Evolutionary conservation across 169 alveolate species (phyloP).

Genomic region (Cryptosporidium baileyi): DNA sequence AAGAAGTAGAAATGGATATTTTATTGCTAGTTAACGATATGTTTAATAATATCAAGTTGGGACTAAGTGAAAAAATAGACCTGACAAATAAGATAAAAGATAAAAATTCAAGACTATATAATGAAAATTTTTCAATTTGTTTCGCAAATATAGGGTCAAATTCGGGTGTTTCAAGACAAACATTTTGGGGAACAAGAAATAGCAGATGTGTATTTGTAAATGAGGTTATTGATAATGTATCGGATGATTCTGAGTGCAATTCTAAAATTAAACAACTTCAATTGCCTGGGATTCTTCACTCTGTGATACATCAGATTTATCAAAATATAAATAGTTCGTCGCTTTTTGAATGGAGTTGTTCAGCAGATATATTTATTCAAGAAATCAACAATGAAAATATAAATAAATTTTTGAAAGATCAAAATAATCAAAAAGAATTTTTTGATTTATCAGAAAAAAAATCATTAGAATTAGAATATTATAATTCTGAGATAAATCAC

Average conservation of each 20-base stretch:
- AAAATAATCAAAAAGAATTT: neutral
- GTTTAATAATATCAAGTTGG: slow-evolving; percentile 16
- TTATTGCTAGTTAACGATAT: slow-evolving; percentile 25
- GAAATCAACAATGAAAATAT: neutral
- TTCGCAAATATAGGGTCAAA: slow-evolving; percentile 28
- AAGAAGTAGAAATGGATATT: slow-evolving; percentile 56
- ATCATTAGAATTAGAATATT: no score
- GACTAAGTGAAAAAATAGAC: neutral
- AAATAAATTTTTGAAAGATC: neutral
- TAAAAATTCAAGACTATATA: no score
- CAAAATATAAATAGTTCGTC: slow-evolving; percentile 37
- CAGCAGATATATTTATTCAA: neutral
- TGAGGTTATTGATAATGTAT: neutral
- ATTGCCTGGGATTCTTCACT: slow-evolving; percentile 55
- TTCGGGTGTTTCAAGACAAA: slow-evolving; percentile 37
- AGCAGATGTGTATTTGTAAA: slow-evolving; percentile 2
- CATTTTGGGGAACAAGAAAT: slow-evolving; percentile 56
- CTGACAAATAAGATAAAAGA: neutral
- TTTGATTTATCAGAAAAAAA: no score
- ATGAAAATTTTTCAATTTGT: neutral
- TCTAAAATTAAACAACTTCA: neutral
- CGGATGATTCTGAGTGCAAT: neutral
- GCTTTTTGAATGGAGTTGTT: slow-evolving; percentile 10
- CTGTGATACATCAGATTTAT: slow-evolving; percentile 39
- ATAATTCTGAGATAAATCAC: no score